Percentiles rank a stretch among this genome's conserved stretches.
Evolutionary conservation across 495 filamentous ascomycete species (phyloP).

Genomic region (Aspergillus coremiiformis): DNA sequence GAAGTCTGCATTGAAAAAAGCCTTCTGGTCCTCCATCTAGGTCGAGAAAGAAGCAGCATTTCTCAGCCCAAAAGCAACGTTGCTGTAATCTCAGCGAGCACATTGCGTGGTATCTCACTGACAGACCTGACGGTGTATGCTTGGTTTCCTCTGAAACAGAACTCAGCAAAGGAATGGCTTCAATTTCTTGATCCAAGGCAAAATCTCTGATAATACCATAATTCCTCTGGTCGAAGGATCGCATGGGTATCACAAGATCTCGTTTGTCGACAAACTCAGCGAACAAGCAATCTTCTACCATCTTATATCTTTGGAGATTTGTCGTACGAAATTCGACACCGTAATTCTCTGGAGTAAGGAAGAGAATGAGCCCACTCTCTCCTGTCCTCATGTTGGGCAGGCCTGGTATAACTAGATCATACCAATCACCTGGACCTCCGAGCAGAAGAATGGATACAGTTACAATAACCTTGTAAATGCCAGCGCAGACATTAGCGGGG

Average conservation of each 20-base stretch:
- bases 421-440: conserved; percentile 23
- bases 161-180: conserved; percentile 2
- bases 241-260: conserved; percentile 25
- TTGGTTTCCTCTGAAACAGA: background rate
- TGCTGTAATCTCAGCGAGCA: conserved; percentile 28
- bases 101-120: conserved; percentile 23
- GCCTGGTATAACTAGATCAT: conserved; percentile 24
- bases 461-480: conserved; percentile 20
- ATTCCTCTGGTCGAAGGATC: conserved; percentile 20
- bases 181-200: conserved; percentile 26
- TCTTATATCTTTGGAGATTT: conserved; percentile 18
- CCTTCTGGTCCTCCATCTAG: conserved; percentile 32
- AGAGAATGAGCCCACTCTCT: conserved; percentile 26
- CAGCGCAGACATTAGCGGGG: conserved; percentile 6
- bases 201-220: conserved; percentile 30
- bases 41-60: conserved; percentile 24
- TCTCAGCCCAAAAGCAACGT: conserved; percentile 29
- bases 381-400: conserved; percentile 20
- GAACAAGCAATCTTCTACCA: conserved; percentile 29
- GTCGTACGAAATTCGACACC: conserved; percentile 32
- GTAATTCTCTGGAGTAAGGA: conserved; percentile 20
- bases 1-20: conserved; percentile 17
- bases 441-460: conserved; percentile 13
- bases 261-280: conserved; percentile 23
- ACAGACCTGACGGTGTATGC: background rate